Evolutionary conservation across 768 basidiomycete genomes (phyloP), one percentile per base, ranked within the genome.

Genomic region (Boletus subparvulus): DNA sequence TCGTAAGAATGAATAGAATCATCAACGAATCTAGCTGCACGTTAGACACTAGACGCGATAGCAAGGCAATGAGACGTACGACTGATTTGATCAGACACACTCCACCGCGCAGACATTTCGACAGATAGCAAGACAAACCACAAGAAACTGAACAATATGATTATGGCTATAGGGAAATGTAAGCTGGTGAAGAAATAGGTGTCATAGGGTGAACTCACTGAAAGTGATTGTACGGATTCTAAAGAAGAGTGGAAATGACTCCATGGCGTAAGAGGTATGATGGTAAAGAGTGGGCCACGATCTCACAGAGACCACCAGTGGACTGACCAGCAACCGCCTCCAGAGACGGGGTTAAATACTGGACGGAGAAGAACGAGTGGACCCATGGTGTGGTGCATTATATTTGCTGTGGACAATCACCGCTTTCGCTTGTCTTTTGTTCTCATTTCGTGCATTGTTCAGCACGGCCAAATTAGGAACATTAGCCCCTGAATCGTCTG

Each of bases 111-210:
- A 55, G 74, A 84, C 3, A 78, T 60, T 50, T 79, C 73, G 12
- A 83, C 64, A 47, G 71, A 83, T 35, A 84, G 64, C 50, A 83
- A 56, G 17, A 77, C 66, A 35, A 75, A 73, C 80, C 81, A 85
- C 41, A 81, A 48, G 55, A 85, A 72, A 63, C 78, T 76, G 17
- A 78, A 58, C 52, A 79, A 41, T 37, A 75, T 69, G 37, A 80
- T 77, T 52, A 74, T 70, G 1, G 72, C 83, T 85, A 35, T 3
- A 35, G 47, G 6, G 46, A 0, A 16, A 13, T n/a, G 24, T 60
- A 40, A 63, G 45, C 12, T 17, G 16, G 32, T 9, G 36, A 47
- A 24, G 11, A 3, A 19, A 32, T 0, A 43, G 6, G 17, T 9
- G 11, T 17, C 9, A 6, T 32, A 28, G 24, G 19, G 47, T 9